Evolutionary conservation across 805 yeast species (phyloP).

Genomic region (Debaryomyces hansenii): DNA sequence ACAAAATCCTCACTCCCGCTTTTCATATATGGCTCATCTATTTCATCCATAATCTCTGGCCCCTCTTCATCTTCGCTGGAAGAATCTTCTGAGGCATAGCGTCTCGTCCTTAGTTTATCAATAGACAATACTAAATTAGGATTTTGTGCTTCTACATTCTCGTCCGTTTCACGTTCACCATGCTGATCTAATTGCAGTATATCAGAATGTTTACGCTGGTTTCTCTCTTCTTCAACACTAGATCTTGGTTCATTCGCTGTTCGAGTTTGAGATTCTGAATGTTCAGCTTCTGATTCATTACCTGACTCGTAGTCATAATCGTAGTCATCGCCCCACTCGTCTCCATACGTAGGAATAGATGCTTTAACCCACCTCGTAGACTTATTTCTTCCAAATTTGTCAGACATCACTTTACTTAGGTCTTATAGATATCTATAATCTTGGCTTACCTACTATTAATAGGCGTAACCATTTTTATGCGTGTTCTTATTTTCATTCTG

Average conservation of each 20-base stretch:
- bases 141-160: not conserved
- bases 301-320: slow-evolving; percentile 20
- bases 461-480: no score
- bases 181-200: no score
- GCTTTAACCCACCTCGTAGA: slow-evolving; percentile 47
- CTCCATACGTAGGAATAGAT: slow-evolving; percentile 42
- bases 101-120: slow-evolving; percentile 22
- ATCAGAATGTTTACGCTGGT: no score
- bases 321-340: slow-evolving; percentile 41
- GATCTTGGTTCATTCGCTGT: not conserved
- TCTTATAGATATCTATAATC: no score
- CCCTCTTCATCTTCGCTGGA: slow-evolving; percentile 15
- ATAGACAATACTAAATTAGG: slow-evolving; percentile 34
- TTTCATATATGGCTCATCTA: not conserved
- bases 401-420: slow-evolving; percentile 19
- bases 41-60: not conserved
- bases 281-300: slow-evolving; percentile 9
- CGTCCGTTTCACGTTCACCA: not conserved
- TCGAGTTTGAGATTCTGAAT: slow-evolving; percentile 4
- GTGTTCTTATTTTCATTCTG: no score
- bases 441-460: no score
- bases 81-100: slow-evolving; percentile 15
- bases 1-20: not conserved
- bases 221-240: no score
- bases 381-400: slow-evolving; percentile 41